Conservation (phyloP, 768 basidiomycete species). For the Baorangia bicolor region DNA sequence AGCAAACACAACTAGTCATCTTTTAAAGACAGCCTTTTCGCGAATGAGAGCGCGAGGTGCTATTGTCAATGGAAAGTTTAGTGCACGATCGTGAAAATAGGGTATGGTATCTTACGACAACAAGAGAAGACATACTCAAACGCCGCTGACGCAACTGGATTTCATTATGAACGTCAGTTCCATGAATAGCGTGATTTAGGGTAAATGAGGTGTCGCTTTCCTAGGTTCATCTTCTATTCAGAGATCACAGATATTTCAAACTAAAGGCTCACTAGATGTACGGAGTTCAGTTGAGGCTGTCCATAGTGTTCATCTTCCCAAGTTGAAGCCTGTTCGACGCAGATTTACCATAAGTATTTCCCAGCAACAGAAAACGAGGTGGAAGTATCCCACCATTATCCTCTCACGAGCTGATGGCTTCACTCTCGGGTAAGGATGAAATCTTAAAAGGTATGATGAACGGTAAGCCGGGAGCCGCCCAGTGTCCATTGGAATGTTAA, state of each 20-base stretch:
- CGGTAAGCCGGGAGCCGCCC: constrained; percentile 24
- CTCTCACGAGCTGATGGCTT: constrained; percentile 25
- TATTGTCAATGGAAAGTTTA: constrained; percentile 10
- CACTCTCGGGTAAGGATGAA: constrained; percentile 30
- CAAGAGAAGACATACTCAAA: constrained; percentile 20
- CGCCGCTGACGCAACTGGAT: constrained; percentile 5
- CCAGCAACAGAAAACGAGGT: constrained; percentile 3
- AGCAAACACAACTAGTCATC: not conserved
- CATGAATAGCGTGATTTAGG: constrained; percentile 8
- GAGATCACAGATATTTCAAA: not conserved
- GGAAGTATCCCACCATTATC: constrained; percentile 18
- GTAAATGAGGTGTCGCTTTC: not conserved
- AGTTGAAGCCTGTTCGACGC: constrained; percentile 9
- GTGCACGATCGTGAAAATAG: not conserved
- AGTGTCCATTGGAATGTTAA: constrained; percentile 15
- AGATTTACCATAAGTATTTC: constrained; percentile 6
- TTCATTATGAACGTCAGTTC: not conserved
- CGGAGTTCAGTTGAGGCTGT: not conserved
- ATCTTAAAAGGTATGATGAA: constrained; percentile 29
- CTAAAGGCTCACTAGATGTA: constrained; percentile 1
- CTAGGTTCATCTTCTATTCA: constrained; percentile 10
- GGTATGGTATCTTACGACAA: constrained; percentile 19
- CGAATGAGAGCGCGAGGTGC: constrained; percentile 24
- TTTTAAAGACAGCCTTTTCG: constrained; percentile 1
- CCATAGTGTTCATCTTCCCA: not conserved